These are phyloP conservation scores for Teratosphaeriaceae sp. DNA, from an alignment of 2,329 filamentous ascomycete genomes.

Conservation along the genomic window DNA sequence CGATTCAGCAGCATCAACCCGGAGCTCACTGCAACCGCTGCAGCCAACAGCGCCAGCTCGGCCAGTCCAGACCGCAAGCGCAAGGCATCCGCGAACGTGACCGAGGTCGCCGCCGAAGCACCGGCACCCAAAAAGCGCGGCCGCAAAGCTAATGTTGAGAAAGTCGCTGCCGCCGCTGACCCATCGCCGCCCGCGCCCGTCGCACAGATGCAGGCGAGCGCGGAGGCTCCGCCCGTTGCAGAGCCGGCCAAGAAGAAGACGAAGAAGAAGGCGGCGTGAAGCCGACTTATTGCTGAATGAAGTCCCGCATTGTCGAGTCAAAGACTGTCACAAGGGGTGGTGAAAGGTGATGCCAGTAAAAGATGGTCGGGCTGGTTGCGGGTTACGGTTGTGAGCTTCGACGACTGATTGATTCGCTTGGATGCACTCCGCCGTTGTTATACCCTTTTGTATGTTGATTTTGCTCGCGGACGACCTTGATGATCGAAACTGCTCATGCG, in stretches of 20 bases:
- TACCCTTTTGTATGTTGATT: no score
- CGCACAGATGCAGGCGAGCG: constrained; percentile 9
- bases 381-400: neutral
- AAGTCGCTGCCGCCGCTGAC: constrained; percentile 21
- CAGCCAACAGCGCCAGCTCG: constrained; percentile 10
- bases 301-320: neutral
- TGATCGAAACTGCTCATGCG: no score
- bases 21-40: constrained; percentile 9
- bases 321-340: neutral
- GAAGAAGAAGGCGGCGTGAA: constrained; percentile 24
- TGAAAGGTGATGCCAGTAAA: neutral
- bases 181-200: constrained; percentile 10
- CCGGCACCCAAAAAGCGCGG: constrained; percentile 27
- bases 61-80: constrained; percentile 24
- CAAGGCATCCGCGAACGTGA: constrained; percentile 16
- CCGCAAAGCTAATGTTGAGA: constrained; percentile 25
- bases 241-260: constrained; percentile 29
- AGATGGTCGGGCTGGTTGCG: no score
- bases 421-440: neutral
- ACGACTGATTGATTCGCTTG: neutral
- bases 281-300: neutral
- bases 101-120: constrained; percentile 3
- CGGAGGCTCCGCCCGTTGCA: constrained; percentile 12
- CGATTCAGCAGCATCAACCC: constrained; percentile 20
- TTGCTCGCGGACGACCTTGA: no score